Evolutionary conservation across 495 filamentous ascomycete genomes (phyloP).

Genomic region (Penicillium egyptiacum): DNA sequence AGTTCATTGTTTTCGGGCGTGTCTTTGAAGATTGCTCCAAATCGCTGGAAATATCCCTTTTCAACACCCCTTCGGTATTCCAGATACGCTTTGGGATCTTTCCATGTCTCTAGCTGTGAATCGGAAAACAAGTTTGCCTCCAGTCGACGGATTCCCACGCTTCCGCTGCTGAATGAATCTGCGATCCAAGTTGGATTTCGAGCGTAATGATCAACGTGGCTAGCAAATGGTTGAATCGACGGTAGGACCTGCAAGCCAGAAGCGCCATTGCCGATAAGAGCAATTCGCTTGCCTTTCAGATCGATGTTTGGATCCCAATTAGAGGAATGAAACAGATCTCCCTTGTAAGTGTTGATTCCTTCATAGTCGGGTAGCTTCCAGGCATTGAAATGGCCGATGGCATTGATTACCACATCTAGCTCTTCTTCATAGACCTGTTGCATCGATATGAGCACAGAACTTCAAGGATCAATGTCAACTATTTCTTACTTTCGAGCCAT

Average conservation of each 20-base stretch:
- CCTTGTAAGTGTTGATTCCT: conserved; percentile 50
- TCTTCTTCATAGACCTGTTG: conserved; percentile 50
- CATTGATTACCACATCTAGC: conserved; percentile 61
- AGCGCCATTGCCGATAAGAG: conserved; percentile 62
- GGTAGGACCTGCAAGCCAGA: conserved; percentile 58
- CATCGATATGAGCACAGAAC: conserved; percentile 7
- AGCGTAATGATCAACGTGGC: conserved; percentile 63
- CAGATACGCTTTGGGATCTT: conserved; percentile 50
- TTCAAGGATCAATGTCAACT: background rate
- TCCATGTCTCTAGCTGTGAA: conserved; percentile 50
- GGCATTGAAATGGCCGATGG: conserved; percentile 56
- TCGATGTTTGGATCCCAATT: conserved; percentile 54
- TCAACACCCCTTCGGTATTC: conserved; percentile 53
- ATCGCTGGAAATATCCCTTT: conserved; percentile 56
- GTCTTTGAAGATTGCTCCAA: conserved; percentile 55
- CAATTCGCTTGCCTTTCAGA: conserved; percentile 53
- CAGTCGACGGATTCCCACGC: conserved; percentile 36
- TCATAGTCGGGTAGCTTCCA: conserved; percentile 54
- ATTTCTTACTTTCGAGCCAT: conserved; percentile 31
- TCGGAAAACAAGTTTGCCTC: conserved; percentile 51
- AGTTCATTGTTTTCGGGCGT: conserved; percentile 50
- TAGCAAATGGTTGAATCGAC: conserved; percentile 55
- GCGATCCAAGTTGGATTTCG: conserved; percentile 71
- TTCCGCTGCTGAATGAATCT: conserved; percentile 47
- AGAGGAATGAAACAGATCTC: conserved; percentile 53